Evolutionary conservation across 768 basidiomycete genomes (phyloP).

Genomic region (Rhizopogon sp.): DNA sequence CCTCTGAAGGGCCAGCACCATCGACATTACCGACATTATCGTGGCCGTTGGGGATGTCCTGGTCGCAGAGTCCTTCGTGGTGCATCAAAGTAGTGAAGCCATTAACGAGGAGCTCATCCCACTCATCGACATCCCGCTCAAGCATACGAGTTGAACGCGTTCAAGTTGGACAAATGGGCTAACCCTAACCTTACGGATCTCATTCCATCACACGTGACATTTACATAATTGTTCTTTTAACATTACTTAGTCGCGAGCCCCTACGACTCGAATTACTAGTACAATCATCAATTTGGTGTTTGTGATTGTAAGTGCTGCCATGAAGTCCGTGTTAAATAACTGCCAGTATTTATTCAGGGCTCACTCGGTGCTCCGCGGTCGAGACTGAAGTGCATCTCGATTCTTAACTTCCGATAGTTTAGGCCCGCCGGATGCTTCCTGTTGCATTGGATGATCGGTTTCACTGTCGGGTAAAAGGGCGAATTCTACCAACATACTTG

Average conservation of each 20-base stretch:
- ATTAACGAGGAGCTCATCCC: slow-evolving; percentile 17
- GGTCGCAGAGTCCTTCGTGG: not conserved
- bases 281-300: slow-evolving; percentile 1
- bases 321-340: not conserved
- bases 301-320: not conserved
- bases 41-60: too few species aligned
- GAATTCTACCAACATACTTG: not conserved
- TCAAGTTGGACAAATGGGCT: not conserved
- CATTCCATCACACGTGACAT: not conserved
- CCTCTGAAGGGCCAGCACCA: not conserved
- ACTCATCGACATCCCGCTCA: slow-evolving; percentile 13
- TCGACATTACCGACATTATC: not conserved
- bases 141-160: slow-evolving; percentile 18
- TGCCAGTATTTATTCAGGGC: not conserved
- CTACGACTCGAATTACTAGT: not conserved
- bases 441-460: not conserved
- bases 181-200: not conserved
- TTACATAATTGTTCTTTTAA: too few species aligned
- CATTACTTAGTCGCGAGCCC: too few species aligned
- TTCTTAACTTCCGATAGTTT: not conserved
- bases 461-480: not conserved
- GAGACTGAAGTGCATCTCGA: too few species aligned
- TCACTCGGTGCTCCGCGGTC: too few species aligned
- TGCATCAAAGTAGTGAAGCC: not conserved
- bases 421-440: not conserved